Evolutionary conservation across 208 protist species (phyloP).

Genomic region (Trypanosoma grayi): DNA sequence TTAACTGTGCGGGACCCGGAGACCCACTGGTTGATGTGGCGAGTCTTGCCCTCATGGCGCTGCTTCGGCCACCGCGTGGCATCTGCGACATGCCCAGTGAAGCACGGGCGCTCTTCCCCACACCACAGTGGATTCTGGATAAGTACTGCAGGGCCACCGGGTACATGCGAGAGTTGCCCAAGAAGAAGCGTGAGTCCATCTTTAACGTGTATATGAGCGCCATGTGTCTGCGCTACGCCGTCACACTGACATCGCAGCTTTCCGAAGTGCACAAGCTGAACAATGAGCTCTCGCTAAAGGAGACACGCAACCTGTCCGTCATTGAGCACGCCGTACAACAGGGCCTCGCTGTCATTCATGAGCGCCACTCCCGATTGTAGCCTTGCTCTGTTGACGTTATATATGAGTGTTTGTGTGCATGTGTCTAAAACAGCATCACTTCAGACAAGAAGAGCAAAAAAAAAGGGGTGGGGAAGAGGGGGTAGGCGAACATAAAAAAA

Average conservation of each 20-base stretch:
- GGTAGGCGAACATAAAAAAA: background rate
- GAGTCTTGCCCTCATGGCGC: constrained; percentile 46
- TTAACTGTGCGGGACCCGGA: constrained; percentile 42
- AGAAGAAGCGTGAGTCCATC: constrained; percentile 50
- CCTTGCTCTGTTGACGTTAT: too few relatives aligned
- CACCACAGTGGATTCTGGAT: constrained; percentile 52
- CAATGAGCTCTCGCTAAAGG: constrained; percentile 10
- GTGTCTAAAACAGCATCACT: too few relatives aligned
- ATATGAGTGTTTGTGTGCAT: constrained; percentile 3
- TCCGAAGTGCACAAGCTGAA: constrained; percentile 19
- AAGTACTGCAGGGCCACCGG: constrained; percentile 64
- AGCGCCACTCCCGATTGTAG: background rate
- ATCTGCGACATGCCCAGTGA: constrained; percentile 43
- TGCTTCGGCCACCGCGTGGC: constrained; percentile 43
- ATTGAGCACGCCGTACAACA: constrained; percentile 54
- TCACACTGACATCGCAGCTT: constrained; percentile 30
- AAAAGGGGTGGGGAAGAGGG: too few relatives aligned
- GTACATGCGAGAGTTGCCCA: constrained; percentile 64
- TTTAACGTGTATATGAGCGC: constrained; percentile 73
- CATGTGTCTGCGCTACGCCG: constrained; percentile 48
- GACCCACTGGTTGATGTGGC: constrained; percentile 76
- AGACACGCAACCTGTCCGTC: constrained; percentile 43
- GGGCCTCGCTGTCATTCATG: constrained; percentile 43
- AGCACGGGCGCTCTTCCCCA: constrained; percentile 54
- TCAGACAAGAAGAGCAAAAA: too few relatives aligned